Evolutionary conservation across 306 rosid species (phyloP).

Genomic region (Ochetophila trinervis): DNA sequence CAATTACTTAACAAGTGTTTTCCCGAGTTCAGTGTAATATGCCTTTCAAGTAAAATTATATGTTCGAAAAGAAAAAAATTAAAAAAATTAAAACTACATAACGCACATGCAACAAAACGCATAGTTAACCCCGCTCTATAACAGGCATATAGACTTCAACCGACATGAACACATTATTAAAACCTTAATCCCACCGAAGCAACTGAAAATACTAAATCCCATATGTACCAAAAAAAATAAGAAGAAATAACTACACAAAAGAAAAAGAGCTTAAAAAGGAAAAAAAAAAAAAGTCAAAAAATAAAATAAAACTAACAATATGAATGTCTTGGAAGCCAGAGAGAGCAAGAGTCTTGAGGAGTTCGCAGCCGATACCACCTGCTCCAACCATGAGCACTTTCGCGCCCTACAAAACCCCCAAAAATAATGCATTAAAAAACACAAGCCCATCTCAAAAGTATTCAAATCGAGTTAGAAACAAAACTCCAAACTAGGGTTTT

Average conservation of each 20-base stretch:
- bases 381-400: conserved; percentile 99
- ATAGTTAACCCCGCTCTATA: neutral
- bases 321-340: conserved; percentile 92
- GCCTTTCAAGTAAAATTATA: too few relatives aligned
- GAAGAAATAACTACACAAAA: conserved; percentile 10
- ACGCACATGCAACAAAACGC: neutral
- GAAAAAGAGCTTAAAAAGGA: neutral
- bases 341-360: conserved; percentile 92
- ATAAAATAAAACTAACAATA: conserved; percentile 58
- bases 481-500: conserved; percentile 24
- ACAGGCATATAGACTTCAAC: neutral
- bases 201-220: neutral
- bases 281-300: neutral
- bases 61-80: too few relatives aligned
- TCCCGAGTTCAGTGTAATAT: too few relatives aligned
- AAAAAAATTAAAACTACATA: neutral
- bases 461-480: neutral
- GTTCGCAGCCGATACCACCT: conserved; percentile 99
- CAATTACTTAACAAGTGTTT: neutral
- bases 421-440: neutral
- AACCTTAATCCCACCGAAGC: conserved; percentile 25
- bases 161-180: conserved; percentile 9
- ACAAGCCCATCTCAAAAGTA: neutral
- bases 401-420: conserved; percentile 48
- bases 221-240: neutral